Evolutionary conservation across 192 early-diverging fungal species (phyloP).

Genomic region (Gigaspora rosea): DNA sequence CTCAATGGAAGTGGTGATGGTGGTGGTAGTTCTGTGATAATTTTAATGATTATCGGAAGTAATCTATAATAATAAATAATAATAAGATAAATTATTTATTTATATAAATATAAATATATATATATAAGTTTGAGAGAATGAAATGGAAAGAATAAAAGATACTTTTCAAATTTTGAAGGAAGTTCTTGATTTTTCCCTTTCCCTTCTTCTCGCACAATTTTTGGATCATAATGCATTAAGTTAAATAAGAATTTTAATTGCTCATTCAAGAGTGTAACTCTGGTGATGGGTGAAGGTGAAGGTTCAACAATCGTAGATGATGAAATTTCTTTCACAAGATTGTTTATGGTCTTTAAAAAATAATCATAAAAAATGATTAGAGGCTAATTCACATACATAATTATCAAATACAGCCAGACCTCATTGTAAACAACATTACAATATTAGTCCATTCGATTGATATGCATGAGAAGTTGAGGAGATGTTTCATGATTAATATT

Average conservation of each 20-base stretch:
- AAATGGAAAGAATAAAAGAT: background rate
- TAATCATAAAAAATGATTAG: background rate
- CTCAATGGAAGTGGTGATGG: slow-evolving; percentile 54
- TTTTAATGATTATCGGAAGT: slow-evolving; percentile 46
- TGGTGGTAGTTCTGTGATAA: slow-evolving; percentile 43
- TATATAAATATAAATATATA: background rate
- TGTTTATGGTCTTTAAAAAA: slow-evolving; percentile 3
- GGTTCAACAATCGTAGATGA: background rate
- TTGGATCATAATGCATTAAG: slow-evolving; percentile 48
- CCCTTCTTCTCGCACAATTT: slow-evolving; percentile 28
- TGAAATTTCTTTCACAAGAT: slow-evolving; percentile 19
- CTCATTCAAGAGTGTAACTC: slow-evolving; percentile 51
- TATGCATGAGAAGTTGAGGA: too few relatives aligned
- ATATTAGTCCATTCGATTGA: too few relatives aligned
- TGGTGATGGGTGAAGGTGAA: slow-evolving; percentile 35
- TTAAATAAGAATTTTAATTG: slow-evolving; percentile 59
- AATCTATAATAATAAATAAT: slow-evolving; percentile 32
- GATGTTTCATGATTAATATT: too few relatives aligned
- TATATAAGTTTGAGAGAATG: background rate
- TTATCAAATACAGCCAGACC: too few relatives aligned
- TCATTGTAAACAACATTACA: too few relatives aligned
- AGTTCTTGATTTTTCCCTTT: slow-evolving; percentile 17
- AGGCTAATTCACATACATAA: too few relatives aligned
- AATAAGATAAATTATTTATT: background rate
- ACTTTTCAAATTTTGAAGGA: slow-evolving; percentile 41